A percentile compares a stretch with the other conserved stretches of the same genome.
phyloP scores from a whole-genome alignment of 208 protist genomes.

The Strigomonas culicis region DNA sequence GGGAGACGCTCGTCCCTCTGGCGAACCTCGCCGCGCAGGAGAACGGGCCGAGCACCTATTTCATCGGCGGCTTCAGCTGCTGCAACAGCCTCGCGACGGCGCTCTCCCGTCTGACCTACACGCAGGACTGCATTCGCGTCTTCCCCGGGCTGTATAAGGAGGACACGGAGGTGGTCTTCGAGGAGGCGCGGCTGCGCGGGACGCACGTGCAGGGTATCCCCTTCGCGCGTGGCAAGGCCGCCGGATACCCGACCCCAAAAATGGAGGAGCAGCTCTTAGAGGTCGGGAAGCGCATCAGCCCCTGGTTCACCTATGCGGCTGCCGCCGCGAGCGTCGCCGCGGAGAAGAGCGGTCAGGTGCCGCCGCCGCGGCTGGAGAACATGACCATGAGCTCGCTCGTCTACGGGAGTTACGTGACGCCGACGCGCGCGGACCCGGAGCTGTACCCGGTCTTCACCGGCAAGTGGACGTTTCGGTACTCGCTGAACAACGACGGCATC shows the following conservation, averaged over 20 bases:
- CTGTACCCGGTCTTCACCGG: neutral
- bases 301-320: conserved; percentile 59
- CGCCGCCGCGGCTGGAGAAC: neutral
- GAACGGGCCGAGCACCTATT: conserved; percentile 75
- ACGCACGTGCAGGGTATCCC: conserved; percentile 56
- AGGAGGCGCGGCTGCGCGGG: conserved; percentile 51
- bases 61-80: conserved; percentile 74
- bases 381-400: conserved; percentile 7
- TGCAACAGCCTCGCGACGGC: conserved; percentile 45
- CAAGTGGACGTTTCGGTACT: conserved; percentile 3
- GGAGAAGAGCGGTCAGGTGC: conserved; percentile 15
- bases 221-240: conserved; percentile 34
- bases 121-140: conserved; percentile 66
- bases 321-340: conserved; percentile 27
- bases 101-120: conserved; percentile 40
- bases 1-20: conserved; percentile 52
- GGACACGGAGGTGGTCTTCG: conserved; percentile 29
- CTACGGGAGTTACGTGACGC: conserved; percentile 5
- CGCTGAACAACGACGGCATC: neutral
- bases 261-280: conserved; percentile 13
- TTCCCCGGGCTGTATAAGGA: conserved; percentile 62
- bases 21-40: conserved; percentile 46
- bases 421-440: neutral
- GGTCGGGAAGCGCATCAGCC: conserved; percentile 42
- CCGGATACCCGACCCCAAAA: conserved; percentile 21